Percentiles rank a stretch among this genome's conserved stretches.
Conservation (phyloP, 73 alveolate species). For the Effrenium voratum region DNA sequence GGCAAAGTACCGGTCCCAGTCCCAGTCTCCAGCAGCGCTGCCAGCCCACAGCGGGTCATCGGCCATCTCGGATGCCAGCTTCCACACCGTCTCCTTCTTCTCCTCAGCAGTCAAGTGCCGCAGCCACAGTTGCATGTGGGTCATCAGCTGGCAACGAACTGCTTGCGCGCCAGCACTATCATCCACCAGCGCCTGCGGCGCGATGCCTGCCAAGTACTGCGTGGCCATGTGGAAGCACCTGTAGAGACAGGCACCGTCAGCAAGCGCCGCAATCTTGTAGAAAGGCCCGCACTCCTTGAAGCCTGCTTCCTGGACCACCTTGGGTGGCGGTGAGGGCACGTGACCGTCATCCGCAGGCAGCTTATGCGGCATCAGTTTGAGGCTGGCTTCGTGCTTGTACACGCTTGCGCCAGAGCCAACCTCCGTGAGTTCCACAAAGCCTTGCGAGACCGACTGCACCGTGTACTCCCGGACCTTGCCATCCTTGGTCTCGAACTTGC, state of each 20-base stretch:
- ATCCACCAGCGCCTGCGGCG: neutral
- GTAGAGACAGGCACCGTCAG: neutral
- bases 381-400: conserved; percentile 15
- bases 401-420: neutral
- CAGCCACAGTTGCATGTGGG: conserved; percentile 20
- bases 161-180: neutral
- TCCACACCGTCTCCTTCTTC: neutral
- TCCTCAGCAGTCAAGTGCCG: neutral
- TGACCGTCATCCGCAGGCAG: neutral
- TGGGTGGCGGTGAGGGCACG: neutral
- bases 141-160: neutral
- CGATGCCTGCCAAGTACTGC: neutral
- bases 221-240: neutral
- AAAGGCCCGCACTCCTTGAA: neutral
- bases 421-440: neutral
- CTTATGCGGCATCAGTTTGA: neutral
- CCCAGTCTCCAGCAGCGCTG: neutral
- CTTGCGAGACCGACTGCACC: neutral
- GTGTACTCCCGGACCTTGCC: neutral
- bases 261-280: neutral
- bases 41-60: neutral
- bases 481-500: conserved; percentile 13
- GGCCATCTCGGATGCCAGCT: neutral
- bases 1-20: neutral
- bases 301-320: too few relatives aligned